Percentiles rank a stretch among this genome's conserved stretches.
These are phyloP conservation scores for Straminergon stramineum DNA, from an alignment of 225 moss, liverwort and hornwort genomes.

Conservation along the genomic window DNA sequence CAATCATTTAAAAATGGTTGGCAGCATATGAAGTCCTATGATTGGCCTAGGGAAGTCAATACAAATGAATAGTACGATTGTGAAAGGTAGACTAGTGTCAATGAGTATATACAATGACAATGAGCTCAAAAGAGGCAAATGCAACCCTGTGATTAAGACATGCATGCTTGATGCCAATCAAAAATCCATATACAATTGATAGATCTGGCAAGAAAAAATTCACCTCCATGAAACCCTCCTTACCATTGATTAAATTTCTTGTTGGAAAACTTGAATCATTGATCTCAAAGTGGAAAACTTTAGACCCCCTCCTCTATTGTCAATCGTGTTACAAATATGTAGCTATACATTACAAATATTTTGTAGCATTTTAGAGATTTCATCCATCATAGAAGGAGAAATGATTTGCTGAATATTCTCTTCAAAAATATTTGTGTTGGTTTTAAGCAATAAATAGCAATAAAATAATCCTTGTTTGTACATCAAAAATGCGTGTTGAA, in stretches of 20 bases:
- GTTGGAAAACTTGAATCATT: no score
- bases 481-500: rapidly evolving
- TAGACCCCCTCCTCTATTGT: no score
- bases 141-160: no score
- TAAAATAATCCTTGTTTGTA: rapidly evolving
- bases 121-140: no score
- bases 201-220: no score
- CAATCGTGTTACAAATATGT: no score
- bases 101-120: no score
- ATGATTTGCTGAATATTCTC: neutral
- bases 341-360: neutral
- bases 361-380: neutral
- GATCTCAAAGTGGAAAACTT: no score
- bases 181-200: no score
- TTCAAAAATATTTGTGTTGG: neutral
- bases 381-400: rapidly evolving
- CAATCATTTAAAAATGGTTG: neutral
- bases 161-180: no score
- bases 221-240: no score
- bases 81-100: neutral
- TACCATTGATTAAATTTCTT: no score
- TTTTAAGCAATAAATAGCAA: neutral
- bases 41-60: neutral
- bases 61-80: neutral
- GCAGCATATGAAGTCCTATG: rapidly evolving